Evolutionary conservation across 2,329 filamentous ascomycete genomes (phyloP), one percentile per base, ranked within the genome.

Genomic region (Aplosporella prunicola): DNA sequence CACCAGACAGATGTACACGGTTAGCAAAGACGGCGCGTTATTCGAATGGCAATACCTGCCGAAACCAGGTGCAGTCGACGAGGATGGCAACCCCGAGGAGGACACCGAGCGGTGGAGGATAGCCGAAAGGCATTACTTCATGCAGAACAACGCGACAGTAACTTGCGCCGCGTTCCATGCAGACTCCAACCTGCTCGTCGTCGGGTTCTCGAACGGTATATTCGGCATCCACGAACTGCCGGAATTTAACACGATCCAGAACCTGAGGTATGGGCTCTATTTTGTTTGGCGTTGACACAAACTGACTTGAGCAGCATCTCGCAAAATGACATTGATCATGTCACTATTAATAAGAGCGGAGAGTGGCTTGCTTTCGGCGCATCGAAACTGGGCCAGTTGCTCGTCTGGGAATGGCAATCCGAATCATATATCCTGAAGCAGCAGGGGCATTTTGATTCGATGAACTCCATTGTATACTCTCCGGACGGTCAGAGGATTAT

Each of bases 381-480:
- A 1, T 93, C 91, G 2, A 93, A 93, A 51, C 72, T 94, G 5
- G 93, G 93, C 1, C 91, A 98, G 56, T 69, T 98, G n/a, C 67
- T 98, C 4, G 91, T 98, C 4, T 98, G 91, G 91, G 91, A 98
- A 59, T 98, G 93, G 88, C 89, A 96, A 57, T 98, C 91, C 0
- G 93, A 98, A 61, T 96, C 89, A 5, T 98, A 98, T 60, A 93
- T 98, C 41, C 68, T 98, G 32, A 98, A 98, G 63, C 91, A 98
- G 55, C 91, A 96, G 60, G 91, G 89, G 0, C 91, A 98, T 61
- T 88, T 94, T 47, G 91, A 98, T 57, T 82, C 86, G 2, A 88
- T 96, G 76, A 96, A 96, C 60, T 76, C 87, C 1, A 69, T 98
- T 4, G 81, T 83, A 7, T 98, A 96, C 61, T 89, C 91, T 5